These are phyloP conservation scores for Eucalyptus regnans DNA, from an alignment of 345 rosid genomes.

Conservation along the genomic window DNA sequence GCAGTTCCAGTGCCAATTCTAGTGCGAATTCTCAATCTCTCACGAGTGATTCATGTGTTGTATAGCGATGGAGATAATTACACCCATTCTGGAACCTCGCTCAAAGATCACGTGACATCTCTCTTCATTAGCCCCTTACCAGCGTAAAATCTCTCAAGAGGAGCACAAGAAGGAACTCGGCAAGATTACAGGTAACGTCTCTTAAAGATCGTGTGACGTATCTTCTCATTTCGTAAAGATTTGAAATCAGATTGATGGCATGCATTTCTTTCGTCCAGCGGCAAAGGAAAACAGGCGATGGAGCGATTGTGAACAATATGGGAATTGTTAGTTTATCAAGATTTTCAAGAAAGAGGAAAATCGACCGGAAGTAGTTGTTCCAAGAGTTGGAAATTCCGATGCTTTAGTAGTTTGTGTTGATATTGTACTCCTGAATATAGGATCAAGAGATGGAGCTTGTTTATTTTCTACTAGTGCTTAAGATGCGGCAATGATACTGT, in stretches of 20 bases:
- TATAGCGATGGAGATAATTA: constrained; percentile 15
- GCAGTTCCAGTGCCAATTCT: constrained; percentile 2
- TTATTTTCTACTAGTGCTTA: background rate
- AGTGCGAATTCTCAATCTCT: background rate
- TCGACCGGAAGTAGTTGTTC: background rate
- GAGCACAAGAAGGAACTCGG: background rate
- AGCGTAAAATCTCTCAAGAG: background rate
- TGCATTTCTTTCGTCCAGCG: background rate
- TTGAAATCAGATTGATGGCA: background rate
- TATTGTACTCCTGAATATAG: background rate
- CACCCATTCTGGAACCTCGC: background rate
- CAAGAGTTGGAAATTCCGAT: background rate
- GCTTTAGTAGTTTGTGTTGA: background rate
- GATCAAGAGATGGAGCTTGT: background rate
- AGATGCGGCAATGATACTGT: background rate
- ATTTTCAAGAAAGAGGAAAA: background rate
- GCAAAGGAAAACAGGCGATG: background rate
- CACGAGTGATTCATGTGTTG: constrained; percentile 3
- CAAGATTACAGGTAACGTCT: background rate
- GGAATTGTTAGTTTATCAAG: background rate
- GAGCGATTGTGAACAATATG: background rate
- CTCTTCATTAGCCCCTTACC: background rate
- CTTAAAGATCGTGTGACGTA: background rate
- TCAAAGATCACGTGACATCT: background rate
- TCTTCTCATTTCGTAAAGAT: background rate